Evolutionary conservation across 805 yeast species (phyloP).

Genomic region (Schwanniomyces pseudopolymorphus): DNA sequence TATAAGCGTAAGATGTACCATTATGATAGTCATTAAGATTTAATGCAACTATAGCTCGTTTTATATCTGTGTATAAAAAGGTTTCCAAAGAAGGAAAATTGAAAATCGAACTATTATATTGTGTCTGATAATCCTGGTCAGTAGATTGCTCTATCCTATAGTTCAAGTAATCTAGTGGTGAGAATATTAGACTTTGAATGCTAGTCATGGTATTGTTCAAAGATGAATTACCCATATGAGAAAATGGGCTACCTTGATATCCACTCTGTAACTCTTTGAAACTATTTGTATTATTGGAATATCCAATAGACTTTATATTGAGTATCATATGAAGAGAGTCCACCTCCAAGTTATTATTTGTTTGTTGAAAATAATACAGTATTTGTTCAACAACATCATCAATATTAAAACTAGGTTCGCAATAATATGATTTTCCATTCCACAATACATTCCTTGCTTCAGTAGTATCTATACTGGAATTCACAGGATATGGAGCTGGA

Average conservation of each 20-base stretch:
- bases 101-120: conserved; percentile 20
- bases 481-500: conserved; percentile 43
- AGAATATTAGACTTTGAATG: conserved; percentile 20
- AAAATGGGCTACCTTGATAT: conserved; percentile 3
- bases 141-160: conserved; percentile 5
- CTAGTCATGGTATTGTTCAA: conserved; percentile 22
- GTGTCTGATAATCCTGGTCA: background rate
- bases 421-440: conserved; percentile 23
- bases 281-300: background rate
- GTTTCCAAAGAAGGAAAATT: conserved; percentile 26
- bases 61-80: conserved; percentile 20
- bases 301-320: conserved; percentile 20
- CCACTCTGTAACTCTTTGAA: background rate
- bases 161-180: conserved; percentile 23
- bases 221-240: conserved; percentile 26
- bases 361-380: conserved; percentile 14
- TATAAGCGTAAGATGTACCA: conserved; percentile 14
- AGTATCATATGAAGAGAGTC: conserved; percentile 30
- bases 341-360: conserved; percentile 36
- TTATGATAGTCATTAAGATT: background rate
- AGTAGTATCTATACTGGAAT: conserved; percentile 16
- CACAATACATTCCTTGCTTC: conserved; percentile 18
- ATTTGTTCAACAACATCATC: conserved; percentile 20
- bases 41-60: background rate
- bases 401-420: conserved; percentile 29